These are phyloP conservation scores for Aspergillus saccharolyticus DNA, from an alignment of 495 filamentous ascomycete genomes.

Conservation along the genomic window DNA sequence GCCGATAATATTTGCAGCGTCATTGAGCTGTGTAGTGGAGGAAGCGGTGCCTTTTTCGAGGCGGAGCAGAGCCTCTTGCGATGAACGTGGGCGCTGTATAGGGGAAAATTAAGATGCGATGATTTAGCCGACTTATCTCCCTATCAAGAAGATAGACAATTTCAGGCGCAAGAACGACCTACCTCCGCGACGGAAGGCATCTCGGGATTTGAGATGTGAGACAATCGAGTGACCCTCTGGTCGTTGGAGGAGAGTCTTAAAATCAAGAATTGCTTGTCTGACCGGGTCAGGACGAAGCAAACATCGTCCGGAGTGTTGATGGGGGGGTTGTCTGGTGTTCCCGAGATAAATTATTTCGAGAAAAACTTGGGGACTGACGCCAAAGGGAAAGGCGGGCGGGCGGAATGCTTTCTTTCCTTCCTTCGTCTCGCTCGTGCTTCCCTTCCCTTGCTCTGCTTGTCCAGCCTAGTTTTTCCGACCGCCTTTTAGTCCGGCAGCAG, in stretches of 20 bases:
- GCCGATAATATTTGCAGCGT: slow-evolving; percentile 45
- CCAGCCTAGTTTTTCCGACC: slow-evolving; percentile 40
- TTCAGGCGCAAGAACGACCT: slow-evolving; percentile 12
- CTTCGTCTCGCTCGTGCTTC: too few relatives aligned
- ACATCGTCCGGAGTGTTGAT: neutral
- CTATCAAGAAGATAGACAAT: neutral
- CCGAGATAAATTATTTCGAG: slow-evolving; percentile 1
- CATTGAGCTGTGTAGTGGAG: slow-evolving; percentile 37
- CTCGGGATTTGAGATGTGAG: slow-evolving; percentile 19
- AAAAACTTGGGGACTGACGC: slow-evolving; percentile 24
- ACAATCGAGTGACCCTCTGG: slow-evolving; percentile 5
- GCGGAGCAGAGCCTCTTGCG: slow-evolving; percentile 47
- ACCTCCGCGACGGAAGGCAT: slow-evolving; percentile 44
- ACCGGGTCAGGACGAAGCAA: slow-evolving; percentile 3
- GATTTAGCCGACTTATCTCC: neutral
- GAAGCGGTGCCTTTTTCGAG: slow-evolving; percentile 47
- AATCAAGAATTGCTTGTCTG: slow-evolving; percentile 1
- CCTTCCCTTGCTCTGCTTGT: too few relatives aligned
- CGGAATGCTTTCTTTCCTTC: neutral
- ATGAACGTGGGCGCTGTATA: slow-evolving; percentile 37
- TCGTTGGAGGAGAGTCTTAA: slow-evolving; percentile 3
- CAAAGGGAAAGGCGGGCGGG: slow-evolving; percentile 2
- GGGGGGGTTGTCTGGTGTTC: neutral
- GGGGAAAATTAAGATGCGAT: neutral
- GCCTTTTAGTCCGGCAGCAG: slow-evolving; percentile 33